Evolutionary conservation across 306 rosid genomes (phyloP).

Genomic region (Spatholobus suberectus): DNA sequence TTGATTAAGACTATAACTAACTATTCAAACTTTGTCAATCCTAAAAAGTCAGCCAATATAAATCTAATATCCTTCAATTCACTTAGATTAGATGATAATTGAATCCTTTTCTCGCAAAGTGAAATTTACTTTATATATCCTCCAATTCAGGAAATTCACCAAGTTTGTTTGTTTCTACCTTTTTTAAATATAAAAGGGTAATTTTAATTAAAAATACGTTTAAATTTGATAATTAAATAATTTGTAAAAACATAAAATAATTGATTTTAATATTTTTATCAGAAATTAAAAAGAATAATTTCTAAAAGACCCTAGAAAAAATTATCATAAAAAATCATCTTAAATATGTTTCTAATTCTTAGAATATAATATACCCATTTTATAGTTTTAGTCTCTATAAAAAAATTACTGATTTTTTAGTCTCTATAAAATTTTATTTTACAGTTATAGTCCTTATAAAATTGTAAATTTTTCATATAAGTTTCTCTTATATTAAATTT

Average conservation of each 20-base stretch:
- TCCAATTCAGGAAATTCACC: neutral
- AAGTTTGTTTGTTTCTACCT: neutral
- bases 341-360: too few relatives aligned
- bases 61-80: too few relatives aligned
- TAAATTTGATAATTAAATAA: neutral
- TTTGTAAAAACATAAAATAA: neutral
- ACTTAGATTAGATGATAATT: neutral
- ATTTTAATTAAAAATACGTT: neutral
- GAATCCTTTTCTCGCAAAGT: neutral
- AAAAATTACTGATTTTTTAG: too few relatives aligned
- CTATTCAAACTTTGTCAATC: neutral
- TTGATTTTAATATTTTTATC: too few relatives aligned
- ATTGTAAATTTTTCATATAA: neutral
- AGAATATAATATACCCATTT: too few relatives aligned
- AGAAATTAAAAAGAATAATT: neutral
- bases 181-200: neutral
- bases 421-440: too few relatives aligned
- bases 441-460: neutral
- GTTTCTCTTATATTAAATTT: neutral
- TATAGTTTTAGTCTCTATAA: too few relatives aligned
- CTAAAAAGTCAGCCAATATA: slow-evolving; percentile 12
- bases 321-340: neutral
- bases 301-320: neutral
- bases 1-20: slow-evolving; percentile 21
- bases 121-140: neutral